phyloP scores from a whole-genome alignment of 1,284 basidiomycete genomes.

The Exobasidium rhododendri region DNA sequence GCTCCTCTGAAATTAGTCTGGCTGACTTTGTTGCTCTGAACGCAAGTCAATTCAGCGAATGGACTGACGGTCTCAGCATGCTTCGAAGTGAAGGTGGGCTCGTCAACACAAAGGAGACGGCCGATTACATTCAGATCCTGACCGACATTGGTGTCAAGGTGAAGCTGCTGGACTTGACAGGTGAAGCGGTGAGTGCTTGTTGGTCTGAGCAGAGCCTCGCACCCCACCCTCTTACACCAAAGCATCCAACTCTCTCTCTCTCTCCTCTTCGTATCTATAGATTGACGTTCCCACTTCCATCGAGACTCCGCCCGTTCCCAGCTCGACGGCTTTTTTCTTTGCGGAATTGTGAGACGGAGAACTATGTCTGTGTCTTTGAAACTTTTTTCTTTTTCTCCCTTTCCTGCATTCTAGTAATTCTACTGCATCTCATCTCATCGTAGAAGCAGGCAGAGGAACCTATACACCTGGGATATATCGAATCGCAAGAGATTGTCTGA shows the following conservation, averaged over 20 bases:
- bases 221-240: neutral
- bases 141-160: constrained; percentile 93
- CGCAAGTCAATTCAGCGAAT: constrained; percentile 82
- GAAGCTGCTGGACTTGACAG: constrained; percentile 66
- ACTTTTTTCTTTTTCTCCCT: no score
- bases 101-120: constrained; percentile 45
- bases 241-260: neutral
- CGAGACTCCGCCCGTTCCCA: constrained; percentile 33
- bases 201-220: neutral
- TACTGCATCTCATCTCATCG: no score
- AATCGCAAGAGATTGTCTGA: no score
- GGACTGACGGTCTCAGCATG: constrained; percentile 92
- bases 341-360: constrained; percentile 38
- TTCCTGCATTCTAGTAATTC: no score
- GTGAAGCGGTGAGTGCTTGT: constrained; percentile 19
- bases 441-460: no score
- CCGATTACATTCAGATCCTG: constrained; percentile 57
- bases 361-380: no score
- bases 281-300: constrained; percentile 35
- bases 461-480: no score
- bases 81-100: constrained; percentile 42
- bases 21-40: constrained; percentile 84
- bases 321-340: constrained; percentile 48
- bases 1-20: constrained; percentile 58
- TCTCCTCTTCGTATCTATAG: no score